Conservation (phyloP, 495 filamentous ascomycete species). For the Chlorociboria aeruginascens region DNA sequence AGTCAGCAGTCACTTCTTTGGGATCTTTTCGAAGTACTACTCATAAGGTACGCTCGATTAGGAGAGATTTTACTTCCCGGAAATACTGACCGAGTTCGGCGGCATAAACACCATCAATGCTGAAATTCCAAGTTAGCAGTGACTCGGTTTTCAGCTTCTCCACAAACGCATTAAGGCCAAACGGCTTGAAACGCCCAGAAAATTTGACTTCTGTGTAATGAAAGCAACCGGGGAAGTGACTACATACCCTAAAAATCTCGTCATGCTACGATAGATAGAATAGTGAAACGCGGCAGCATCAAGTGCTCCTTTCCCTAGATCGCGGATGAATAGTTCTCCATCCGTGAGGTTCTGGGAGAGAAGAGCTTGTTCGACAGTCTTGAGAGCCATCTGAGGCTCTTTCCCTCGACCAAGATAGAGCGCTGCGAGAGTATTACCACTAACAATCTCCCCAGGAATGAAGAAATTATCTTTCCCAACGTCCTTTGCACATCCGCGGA, state of each 20-base stretch:
- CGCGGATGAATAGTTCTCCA: conserved; percentile 26
- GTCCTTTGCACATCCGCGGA: background rate
- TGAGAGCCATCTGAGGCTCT: background rate
- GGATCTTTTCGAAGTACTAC: too few species aligned
- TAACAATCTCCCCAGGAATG: background rate
- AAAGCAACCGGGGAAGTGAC: conserved; percentile 20
- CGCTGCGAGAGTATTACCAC: background rate
- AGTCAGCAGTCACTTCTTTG: too few species aligned
- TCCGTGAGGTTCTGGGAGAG: background rate
- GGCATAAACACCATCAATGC: too few species aligned
- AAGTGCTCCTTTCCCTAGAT: conserved; percentile 41
- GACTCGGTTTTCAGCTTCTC: too few species aligned
- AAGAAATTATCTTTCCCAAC: background rate
- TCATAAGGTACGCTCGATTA: too few species aligned
- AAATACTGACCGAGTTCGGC: too few species aligned
- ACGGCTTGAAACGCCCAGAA: background rate
- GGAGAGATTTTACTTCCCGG: too few species aligned
- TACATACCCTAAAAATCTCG: conserved; percentile 37
- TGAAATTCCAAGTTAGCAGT: too few species aligned
- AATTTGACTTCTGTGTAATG: conserved; percentile 28
- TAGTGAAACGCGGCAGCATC: conserved; percentile 63
- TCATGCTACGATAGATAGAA: conserved; percentile 55
- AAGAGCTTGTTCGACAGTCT: background rate
- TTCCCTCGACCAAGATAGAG: background rate
- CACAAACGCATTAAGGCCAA: too few species aligned